These are phyloP conservation scores for Solanum hybrid DNA, from an alignment of 305 asterid species.

Conservation along the genomic window DNA sequence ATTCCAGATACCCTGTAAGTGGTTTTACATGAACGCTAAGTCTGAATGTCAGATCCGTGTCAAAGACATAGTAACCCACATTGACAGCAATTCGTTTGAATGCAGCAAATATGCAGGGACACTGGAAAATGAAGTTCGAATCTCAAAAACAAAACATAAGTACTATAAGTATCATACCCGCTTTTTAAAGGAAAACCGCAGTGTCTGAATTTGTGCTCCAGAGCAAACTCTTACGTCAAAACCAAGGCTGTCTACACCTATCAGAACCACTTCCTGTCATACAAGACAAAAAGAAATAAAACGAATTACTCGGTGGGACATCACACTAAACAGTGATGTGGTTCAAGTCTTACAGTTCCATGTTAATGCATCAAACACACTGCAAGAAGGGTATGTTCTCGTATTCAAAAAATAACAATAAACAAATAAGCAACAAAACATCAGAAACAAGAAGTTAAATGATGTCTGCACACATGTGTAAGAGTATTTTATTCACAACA, in stretches of 20 bases:
- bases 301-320: neutral
- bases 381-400: neutral
- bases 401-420: neutral
- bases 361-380: neutral
- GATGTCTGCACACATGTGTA: neutral
- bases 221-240: constrained; percentile 84
- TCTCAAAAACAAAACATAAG: neutral
- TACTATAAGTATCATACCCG: constrained; percentile 35
- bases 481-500: neutral
- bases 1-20: neutral
- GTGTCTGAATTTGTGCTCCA: constrained; percentile 78
- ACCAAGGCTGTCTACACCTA: constrained; percentile 84
- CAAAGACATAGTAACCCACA: neutral
- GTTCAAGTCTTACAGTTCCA: neutral
- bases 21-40: neutral
- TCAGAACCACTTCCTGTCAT: constrained; percentile 66
- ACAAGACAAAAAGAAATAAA: constrained; percentile 4
- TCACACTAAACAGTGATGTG: neutral
- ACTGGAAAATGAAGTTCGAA: neutral
- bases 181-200: constrained; percentile 76
- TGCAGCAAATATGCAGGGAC: neutral
- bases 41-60: neutral
- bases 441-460: neutral
- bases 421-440: neutral
- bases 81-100: neutral